Percentiles rank a stretch among this genome's conserved stretches.
These are phyloP conservation scores for Bryum argenteum DNA, from an alignment of 225 moss, liverwort and hornwort species.

Conservation along the genomic window DNA sequence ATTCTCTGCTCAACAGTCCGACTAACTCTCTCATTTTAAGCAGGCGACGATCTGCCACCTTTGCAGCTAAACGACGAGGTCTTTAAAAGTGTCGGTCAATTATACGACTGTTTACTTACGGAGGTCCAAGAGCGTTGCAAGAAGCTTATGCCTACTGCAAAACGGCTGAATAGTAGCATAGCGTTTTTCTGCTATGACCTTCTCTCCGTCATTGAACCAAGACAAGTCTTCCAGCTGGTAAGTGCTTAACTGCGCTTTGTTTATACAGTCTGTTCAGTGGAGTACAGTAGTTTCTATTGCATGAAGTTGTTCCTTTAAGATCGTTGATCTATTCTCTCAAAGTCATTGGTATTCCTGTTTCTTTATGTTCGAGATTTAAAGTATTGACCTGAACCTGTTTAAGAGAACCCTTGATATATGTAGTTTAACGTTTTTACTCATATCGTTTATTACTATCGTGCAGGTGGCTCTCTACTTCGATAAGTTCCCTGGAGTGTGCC, in stretches of 20 bases:
- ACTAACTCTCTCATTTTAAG: conserved; percentile 20
- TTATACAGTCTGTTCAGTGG: neutral
- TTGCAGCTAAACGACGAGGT: conserved; percentile 96
- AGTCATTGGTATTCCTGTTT: neutral
- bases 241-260: conserved; percentile 15
- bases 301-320: conserved; percentile 19
- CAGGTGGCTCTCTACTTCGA: conserved; percentile 96
- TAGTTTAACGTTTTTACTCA: neutral
- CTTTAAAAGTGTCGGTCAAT: conserved; percentile 94
- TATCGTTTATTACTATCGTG: conserved; percentile 9
- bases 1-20: conserved; percentile 6
- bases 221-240: conserved; percentile 99
- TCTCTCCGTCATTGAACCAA: conserved; percentile 93
- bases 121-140: conserved; percentile 99
- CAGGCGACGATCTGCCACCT: conserved; percentile 94
- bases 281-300: conserved; percentile 1
- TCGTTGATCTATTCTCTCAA: conserved; percentile 1
- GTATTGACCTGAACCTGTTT: neutral
- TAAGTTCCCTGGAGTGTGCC: conserved; percentile 91
- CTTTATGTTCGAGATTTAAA: neutral
- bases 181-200: conserved; percentile 98
- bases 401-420: neutral
- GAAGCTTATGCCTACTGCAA: conserved; percentile 76
- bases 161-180: conserved; percentile 86
- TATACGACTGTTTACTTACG: conserved; percentile 94